phyloP scores from a whole-genome alignment of 192 early-diverging fungal species.

The Backusella morwellensis region DNA sequence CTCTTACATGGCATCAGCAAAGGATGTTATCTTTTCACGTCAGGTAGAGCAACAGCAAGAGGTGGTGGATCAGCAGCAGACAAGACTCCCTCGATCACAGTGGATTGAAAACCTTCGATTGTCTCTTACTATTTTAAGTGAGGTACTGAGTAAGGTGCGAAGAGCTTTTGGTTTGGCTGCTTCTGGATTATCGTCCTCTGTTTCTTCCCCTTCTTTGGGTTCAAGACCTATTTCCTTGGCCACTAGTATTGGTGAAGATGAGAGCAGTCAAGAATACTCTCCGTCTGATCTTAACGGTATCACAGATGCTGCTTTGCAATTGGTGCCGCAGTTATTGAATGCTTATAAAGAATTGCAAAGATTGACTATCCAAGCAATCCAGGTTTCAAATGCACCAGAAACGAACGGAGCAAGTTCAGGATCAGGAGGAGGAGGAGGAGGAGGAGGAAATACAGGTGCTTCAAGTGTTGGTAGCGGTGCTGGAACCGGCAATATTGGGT shows the following conservation, averaged over 20 bases:
- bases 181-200: slow-evolving; percentile 17
- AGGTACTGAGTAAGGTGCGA: slow-evolving; percentile 38
- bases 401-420: background rate
- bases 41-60: slow-evolving; percentile 13
- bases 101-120: slow-evolving; percentile 45
- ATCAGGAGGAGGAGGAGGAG: background rate
- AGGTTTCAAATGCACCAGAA: slow-evolving; percentile 10
- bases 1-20: slow-evolving; percentile 37
- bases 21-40: slow-evolving; percentile 34
- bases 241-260: slow-evolving; percentile 15
- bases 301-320: slow-evolving; percentile 13
- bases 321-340: slow-evolving; percentile 30
- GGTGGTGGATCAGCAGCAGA: slow-evolving; percentile 13
- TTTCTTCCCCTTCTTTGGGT: slow-evolving; percentile 18
- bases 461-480: background rate
- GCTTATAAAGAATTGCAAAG: slow-evolving; percentile 33
- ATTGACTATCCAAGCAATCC: slow-evolving; percentile 14
- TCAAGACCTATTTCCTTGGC: slow-evolving; percentile 19
- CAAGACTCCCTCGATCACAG: slow-evolving; percentile 27
- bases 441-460: background rate
- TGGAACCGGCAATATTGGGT: background rate
- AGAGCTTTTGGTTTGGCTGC: slow-evolving; percentile 20
- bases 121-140: slow-evolving; percentile 35
- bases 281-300: slow-evolving; percentile 10
- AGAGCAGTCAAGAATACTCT: slow-evolving; percentile 18